A percentile compares a stretch with the other conserved stretches of the same genome.
Conservation (phyloP, 192 early-diverging fungal species). For the Rhizoclosmatium globosum region DNA sequence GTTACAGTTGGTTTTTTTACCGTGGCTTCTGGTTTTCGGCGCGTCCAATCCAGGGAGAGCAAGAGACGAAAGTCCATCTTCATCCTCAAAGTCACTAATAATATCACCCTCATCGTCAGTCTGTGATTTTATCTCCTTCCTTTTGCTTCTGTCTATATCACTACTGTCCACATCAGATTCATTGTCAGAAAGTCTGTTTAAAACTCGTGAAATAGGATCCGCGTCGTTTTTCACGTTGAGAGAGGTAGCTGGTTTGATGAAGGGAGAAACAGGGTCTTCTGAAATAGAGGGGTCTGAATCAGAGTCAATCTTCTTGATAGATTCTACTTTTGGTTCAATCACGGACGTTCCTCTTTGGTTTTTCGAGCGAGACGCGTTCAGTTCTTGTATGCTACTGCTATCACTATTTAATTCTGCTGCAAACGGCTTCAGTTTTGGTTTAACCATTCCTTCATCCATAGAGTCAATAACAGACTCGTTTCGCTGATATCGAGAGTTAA, state of each 20-base stretch:
- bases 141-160: neutral
- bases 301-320: conserved; percentile 2
- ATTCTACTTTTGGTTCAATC: conserved; percentile 15
- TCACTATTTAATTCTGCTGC: neutral
- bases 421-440: neutral
- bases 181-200: conserved; percentile 20
- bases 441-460: too few species aligned
- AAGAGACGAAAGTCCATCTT: conserved; percentile 10
- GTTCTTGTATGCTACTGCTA: neutral
- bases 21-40: neutral
- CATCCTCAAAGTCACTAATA: conserved; percentile 22
- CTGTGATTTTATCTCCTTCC: neutral
- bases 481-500: neutral
- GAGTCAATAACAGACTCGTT: neutral
- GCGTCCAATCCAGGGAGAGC: neutral
- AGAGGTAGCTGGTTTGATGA: neutral
- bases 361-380: neutral
- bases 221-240: neutral
- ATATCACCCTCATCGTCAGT: neutral
- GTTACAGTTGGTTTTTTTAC: neutral
- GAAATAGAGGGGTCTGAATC: neutral
- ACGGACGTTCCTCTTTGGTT: neutral
- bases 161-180: neutral
- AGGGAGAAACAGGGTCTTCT: neutral
- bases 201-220: conserved; percentile 20